Percentiles rank a stretch among this genome's conserved stretches.
Evolutionary conservation across 1,284 basidiomycete species (phyloP).

Genomic region (Rhodotorula sp.): DNA sequence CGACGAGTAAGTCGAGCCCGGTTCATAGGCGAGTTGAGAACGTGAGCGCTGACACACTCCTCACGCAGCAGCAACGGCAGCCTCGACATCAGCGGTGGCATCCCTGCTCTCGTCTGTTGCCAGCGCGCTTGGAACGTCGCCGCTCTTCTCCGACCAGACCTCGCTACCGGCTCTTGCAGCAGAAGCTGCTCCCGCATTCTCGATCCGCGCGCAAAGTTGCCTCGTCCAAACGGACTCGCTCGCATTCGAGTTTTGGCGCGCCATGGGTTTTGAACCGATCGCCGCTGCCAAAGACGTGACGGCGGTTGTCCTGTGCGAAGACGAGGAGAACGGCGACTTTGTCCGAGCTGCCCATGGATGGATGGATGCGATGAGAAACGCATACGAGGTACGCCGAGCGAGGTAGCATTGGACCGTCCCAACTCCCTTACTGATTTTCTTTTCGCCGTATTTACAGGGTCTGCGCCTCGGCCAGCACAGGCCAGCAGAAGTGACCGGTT

Average conservation of each 20-base stretch:
- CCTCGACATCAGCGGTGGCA: neutral
- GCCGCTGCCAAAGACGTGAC: slow-evolving; percentile 67
- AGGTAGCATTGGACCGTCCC: slow-evolving; percentile 40
- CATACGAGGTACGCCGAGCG: slow-evolving; percentile 58
- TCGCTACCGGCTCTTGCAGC: slow-evolving; percentile 6
- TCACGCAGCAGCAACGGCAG: neutral
- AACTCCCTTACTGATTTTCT: too few relatives aligned
- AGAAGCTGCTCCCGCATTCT: slow-evolving; percentile 1
- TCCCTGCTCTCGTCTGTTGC: slow-evolving; percentile 1
- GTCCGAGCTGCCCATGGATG: slow-evolving; percentile 57
- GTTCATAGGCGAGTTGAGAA: too few relatives aligned
- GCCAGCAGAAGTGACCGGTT: slow-evolving; percentile 1
- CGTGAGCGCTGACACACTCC: neutral
- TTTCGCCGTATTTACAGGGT: slow-evolving; percentile 24
- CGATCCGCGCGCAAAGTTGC: slow-evolving; percentile 42
- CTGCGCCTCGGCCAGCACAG: slow-evolving; percentile 38
- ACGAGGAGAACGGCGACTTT: slow-evolving; percentile 38
- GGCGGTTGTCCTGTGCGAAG: slow-evolving; percentile 68
- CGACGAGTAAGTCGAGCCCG: too few relatives aligned
- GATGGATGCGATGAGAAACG: slow-evolving; percentile 58
- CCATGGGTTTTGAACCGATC: slow-evolving; percentile 68
- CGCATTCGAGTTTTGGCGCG: slow-evolving; percentile 76
- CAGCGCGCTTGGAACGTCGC: slow-evolving; percentile 5
- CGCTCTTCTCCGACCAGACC: slow-evolving; percentile 19
- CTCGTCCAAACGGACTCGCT: slow-evolving; percentile 65